Percentiles rank a stretch among this genome's conserved stretches.
These are phyloP conservation scores for Peronosclerospora sorghi DNA, from an alignment of 352 stramenopile species.

Conservation along the genomic window DNA sequence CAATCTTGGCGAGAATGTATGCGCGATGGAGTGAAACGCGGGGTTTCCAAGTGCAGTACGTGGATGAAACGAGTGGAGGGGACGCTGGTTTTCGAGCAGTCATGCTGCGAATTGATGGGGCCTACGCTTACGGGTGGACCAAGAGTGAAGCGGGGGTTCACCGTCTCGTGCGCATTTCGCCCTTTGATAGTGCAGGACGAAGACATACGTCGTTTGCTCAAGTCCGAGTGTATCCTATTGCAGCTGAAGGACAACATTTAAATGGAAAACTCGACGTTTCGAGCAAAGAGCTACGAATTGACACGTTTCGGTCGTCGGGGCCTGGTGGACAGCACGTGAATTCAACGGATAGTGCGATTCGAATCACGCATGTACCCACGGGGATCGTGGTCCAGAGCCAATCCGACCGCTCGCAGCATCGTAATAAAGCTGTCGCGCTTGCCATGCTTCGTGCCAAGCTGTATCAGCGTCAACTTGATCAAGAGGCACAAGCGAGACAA, in stretches of 20 bases:
- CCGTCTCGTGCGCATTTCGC: conserved; percentile 89
- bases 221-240: conserved; percentile 66
- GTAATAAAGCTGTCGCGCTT: conserved; percentile 91
- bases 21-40: conserved; percentile 40
- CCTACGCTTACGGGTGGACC: conserved; percentile 88
- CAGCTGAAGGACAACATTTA: conserved; percentile 20
- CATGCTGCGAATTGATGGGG: conserved; percentile 42
- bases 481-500: conserved; percentile 34
- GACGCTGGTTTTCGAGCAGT: conserved; percentile 62
- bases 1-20: conserved; percentile 95
- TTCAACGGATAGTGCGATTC: conserved; percentile 93
- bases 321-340: conserved; percentile 96
- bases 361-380: conserved; percentile 92
- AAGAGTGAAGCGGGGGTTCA: conserved; percentile 92
- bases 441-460: conserved; percentile 69
- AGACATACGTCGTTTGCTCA: conserved; percentile 94
- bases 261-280: conserved; percentile 35
- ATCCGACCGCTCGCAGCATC: conserved; percentile 89
- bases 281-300: conserved; percentile 87
- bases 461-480: conserved; percentile 54
- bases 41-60: conserved; percentile 61
- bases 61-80: conserved; percentile 79
- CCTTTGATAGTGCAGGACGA: conserved; percentile 89
- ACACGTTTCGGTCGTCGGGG: conserved; percentile 89
- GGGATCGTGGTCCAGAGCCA: conserved; percentile 91